Evolutionary conservation across 2,329 filamentous ascomycete species (phyloP).

Genomic region (Colletotrichum truncatum): DNA sequence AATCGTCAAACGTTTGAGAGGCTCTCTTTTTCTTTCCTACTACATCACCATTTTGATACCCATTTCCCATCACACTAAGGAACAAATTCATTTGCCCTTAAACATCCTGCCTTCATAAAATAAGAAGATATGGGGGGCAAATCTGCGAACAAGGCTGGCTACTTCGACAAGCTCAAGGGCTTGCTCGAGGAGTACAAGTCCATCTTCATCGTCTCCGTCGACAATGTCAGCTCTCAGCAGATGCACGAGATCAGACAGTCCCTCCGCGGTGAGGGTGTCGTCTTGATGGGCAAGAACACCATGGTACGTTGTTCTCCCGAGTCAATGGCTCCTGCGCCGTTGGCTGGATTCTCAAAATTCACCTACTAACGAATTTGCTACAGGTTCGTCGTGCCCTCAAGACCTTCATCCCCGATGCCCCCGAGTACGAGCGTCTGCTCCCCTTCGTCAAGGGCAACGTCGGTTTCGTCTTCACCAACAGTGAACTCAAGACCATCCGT

Average conservation of each 20-base stretch:
- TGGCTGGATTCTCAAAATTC: neutral
- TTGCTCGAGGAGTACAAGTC: conserved; percentile 96
- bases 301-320: conserved; percentile 73
- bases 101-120: conserved; percentile 92
- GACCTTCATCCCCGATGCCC: conserved; percentile 88
- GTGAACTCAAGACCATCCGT: conserved; percentile 89
- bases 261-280: conserved; percentile 90
- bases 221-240: conserved; percentile 99
- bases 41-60: conserved; percentile 30
- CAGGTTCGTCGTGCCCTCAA: conserved; percentile 96
- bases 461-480: conserved; percentile 99
- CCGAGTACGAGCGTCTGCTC: conserved; percentile 98
- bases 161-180: conserved; percentile 99
- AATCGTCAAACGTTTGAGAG: conserved; percentile 28
- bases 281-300: conserved; percentile 99
- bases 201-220: conserved; percentile 96
- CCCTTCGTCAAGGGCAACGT: conserved; percentile 97
- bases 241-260: conserved; percentile 99
- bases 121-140: conserved; percentile 99
- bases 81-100: conserved; percentile 75
- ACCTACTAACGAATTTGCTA: neutral
- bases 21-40: neutral
- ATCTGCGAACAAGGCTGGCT: conserved; percentile 89
- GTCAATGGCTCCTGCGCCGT: neutral
- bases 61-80: conserved; percentile 31